These are phyloP conservation scores for Suillus ampliporus DNA, from an alignment of 768 basidiomycete genomes.

Conservation along the genomic window DNA sequence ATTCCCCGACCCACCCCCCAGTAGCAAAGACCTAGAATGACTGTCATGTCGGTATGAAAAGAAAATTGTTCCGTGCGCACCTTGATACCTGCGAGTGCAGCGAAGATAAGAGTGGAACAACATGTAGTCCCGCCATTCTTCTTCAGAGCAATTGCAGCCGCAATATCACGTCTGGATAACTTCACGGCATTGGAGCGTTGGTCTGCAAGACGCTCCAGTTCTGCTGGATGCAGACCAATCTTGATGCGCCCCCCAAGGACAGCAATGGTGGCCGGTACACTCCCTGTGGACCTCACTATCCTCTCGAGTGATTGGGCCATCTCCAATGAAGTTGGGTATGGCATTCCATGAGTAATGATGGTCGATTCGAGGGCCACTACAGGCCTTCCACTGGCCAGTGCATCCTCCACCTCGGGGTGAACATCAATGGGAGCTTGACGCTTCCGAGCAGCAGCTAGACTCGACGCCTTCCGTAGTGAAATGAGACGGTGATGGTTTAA, in stretches of 20 bases:
- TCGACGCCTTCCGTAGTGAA: conserved; percentile 2
- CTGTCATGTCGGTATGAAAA: conserved; percentile 15
- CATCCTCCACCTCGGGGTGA: conserved; percentile 84
- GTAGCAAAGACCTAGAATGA: conserved; percentile 79
- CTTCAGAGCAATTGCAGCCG: conserved; percentile 68
- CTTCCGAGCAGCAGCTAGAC: conserved; percentile 1
- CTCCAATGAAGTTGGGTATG: conserved; percentile 76
- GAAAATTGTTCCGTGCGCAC: conserved; percentile 35
- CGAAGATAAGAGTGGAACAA: conserved; percentile 74
- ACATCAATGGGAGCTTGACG: conserved; percentile 57
- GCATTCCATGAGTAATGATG: conserved; percentile 92
- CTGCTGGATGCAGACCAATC: conserved; percentile 71
- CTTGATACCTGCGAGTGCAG: conserved; percentile 87
- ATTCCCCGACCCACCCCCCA: conserved; percentile 72
- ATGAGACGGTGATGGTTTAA: not conserved
- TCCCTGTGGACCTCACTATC: conserved; percentile 74
- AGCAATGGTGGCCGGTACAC: conserved; percentile 92
- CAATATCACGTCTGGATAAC: conserved; percentile 83
- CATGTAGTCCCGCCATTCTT: conserved; percentile 84
- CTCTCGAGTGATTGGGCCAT: conserved; percentile 74
- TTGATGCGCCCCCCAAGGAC: conserved; percentile 84
- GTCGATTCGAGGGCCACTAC: conserved; percentile 93
- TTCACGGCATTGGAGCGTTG: conserved; percentile 54
- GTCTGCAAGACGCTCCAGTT: conserved; percentile 75
- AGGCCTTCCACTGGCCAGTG: conserved; percentile 64